phyloP scores from a whole-genome alignment of 116 monocot species.

The Cymodocea nodosa region DNA sequence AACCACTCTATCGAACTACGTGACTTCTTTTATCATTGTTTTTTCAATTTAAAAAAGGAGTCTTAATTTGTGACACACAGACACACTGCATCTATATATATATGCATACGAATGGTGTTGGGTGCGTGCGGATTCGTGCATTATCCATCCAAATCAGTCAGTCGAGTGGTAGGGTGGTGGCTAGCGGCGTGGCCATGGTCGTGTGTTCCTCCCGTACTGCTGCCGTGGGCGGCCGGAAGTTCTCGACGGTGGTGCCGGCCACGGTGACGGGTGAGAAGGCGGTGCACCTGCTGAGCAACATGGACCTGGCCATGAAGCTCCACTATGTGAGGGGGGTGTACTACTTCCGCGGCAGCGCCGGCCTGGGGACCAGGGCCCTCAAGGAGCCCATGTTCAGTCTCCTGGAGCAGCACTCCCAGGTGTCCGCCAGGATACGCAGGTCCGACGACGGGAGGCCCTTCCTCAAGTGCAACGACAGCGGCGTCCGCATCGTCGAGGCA shows the following conservation, averaged over 20 bases:
- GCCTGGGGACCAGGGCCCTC: constrained; percentile 7
- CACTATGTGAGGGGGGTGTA: constrained; percentile 58
- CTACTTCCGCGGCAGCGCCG: constrained; percentile 31
- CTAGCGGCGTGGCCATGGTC: too few species aligned
- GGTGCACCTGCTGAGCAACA: constrained; percentile 27
- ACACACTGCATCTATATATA: too few species aligned
- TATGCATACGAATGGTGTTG: too few species aligned
- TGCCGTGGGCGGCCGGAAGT: constrained; percentile 23
- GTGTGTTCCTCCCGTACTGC: not conserved
- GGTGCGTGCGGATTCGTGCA: too few species aligned
- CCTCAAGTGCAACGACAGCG: constrained; percentile 84
- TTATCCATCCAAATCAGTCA: too few species aligned
- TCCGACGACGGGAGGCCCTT: constrained; percentile 31
- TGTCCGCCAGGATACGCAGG: constrained; percentile 44
- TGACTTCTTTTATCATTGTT: too few species aligned
- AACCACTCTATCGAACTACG: too few species aligned
- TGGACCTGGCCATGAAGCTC: constrained; percentile 61
- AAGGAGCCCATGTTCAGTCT: constrained; percentile 65
- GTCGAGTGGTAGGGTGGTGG: too few species aligned
- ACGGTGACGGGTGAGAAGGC: constrained; percentile 26
- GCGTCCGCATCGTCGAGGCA: constrained; percentile 72
- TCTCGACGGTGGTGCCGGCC: constrained; percentile 70
- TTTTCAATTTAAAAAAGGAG: too few species aligned
- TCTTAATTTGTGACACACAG: too few species aligned
- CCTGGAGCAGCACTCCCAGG: constrained; percentile 29